These are phyloP conservation scores for Cymodocea nodosa DNA, from an alignment of 116 monocot genomes.

Conservation along the genomic window DNA sequence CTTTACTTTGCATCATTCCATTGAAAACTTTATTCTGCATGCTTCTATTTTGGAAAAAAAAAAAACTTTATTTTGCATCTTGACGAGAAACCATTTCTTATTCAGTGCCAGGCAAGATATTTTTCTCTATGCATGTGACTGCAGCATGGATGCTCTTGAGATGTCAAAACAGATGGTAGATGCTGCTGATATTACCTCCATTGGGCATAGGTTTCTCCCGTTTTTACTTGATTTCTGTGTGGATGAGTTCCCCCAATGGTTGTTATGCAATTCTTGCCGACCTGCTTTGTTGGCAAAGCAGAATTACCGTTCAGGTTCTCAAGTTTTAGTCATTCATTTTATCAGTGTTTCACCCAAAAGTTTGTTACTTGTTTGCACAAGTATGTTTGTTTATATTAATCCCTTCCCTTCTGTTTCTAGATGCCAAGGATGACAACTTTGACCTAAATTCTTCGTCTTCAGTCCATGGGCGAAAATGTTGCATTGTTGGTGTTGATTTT, in stretches of 20 bases:
- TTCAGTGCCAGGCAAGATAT: constrained; percentile 51
- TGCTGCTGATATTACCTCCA: constrained; percentile 13
- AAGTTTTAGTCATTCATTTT: not conserved
- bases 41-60: too few relatives aligned
- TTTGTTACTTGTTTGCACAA: not conserved
- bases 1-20: not conserved
- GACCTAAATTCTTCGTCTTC: constrained; percentile 9
- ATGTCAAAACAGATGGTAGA: constrained; percentile 45
- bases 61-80: too few relatives aligned
- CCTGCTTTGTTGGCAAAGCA: constrained; percentile 4
- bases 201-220: constrained; percentile 31
- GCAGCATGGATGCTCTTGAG: constrained; percentile 69
- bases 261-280: constrained; percentile 55
- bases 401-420: constrained; percentile 14
- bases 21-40: not conserved
- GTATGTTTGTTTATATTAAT: constrained; percentile 2
- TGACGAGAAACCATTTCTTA: not conserved
- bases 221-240: constrained; percentile 59
- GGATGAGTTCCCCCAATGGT: constrained; percentile 62
- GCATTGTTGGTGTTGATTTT: constrained; percentile 74
- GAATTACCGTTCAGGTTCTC: constrained; percentile 14
- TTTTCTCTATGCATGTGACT: constrained; percentile 77
- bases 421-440: constrained; percentile 12
- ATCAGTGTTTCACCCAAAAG: not conserved
- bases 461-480: constrained; percentile 31